Conservation (phyloP, 1,139 yeast genomes). For the Saccharomycopsis phalli region DNA sequence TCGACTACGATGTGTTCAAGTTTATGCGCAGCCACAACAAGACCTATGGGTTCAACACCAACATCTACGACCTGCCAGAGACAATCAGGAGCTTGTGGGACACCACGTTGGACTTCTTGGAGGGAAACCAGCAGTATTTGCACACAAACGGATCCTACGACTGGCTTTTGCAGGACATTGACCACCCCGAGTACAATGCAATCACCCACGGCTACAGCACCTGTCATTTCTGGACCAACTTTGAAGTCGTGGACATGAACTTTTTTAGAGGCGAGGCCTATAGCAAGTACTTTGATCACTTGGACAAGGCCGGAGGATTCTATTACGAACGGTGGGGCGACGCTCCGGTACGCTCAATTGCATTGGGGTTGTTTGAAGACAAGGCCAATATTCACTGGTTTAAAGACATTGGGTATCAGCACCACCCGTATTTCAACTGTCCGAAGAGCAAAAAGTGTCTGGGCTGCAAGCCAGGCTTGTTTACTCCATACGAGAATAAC, state of each 20-base stretch:
- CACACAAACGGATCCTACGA: constrained; percentile 12
- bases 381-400: constrained; percentile 42
- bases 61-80: constrained; percentile 39
- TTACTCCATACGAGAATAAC: constrained; percentile 37
- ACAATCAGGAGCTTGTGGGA: constrained; percentile 47
- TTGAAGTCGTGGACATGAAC: constrained; percentile 46
- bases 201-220: constrained; percentile 17
- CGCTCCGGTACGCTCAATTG: constrained; percentile 53
- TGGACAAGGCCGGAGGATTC: constrained; percentile 48
- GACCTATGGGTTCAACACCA: constrained; percentile 44
- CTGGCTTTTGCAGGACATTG: constrained; percentile 43
- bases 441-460: constrained; percentile 35
- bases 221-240: constrained; percentile 22
- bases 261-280: constrained; percentile 45
- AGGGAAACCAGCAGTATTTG: constrained; percentile 30
- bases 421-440: constrained; percentile 49
- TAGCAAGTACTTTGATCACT: constrained; percentile 36
- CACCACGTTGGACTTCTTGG: constrained; percentile 38
- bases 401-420: constrained; percentile 47
- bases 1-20: constrained; percentile 44
- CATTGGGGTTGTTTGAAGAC: constrained; percentile 41
- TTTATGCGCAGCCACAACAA: constrained; percentile 42
- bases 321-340: constrained; percentile 59
- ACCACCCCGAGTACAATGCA: constrained; percentile 41
- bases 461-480: constrained; percentile 38